These are phyloP conservation scores for Phoenix roebelenii DNA, from an alignment of 176 grass and related monocot species.

Conservation along the genomic window DNA sequence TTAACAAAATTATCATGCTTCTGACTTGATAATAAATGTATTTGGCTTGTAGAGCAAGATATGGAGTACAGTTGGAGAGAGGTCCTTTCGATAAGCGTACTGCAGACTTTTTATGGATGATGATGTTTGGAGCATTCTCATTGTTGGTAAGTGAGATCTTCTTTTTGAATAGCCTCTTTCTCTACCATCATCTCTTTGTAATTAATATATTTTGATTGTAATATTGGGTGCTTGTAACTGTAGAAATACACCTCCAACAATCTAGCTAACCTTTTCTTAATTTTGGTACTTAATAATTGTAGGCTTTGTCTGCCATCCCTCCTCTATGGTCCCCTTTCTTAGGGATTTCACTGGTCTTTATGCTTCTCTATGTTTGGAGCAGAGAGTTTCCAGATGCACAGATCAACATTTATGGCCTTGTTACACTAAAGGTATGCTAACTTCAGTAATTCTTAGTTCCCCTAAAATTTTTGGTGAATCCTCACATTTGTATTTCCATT, in stretches of 20 bases:
- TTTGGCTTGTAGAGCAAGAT: constrained; percentile 65
- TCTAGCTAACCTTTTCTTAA: too few relatives aligned
- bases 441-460: neutral
- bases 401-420: constrained; percentile 80
- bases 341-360: constrained; percentile 66
- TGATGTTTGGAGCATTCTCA: constrained; percentile 74
- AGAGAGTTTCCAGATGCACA: constrained; percentile 83
- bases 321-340: constrained; percentile 10
- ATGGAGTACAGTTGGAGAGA: constrained; percentile 84
- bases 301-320: constrained; percentile 64
- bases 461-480: too few relatives aligned
- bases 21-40: neutral
- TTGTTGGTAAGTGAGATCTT: constrained; percentile 40
- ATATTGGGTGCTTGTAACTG: too few relatives aligned
- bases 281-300: neutral
- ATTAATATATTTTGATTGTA: too few relatives aligned
- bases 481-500: constrained; percentile 1
- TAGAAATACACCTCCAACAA: too few relatives aligned
- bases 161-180: neutral
- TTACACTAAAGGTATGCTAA: constrained; percentile 61
- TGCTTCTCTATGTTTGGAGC: constrained; percentile 97
- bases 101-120: constrained; percentile 93
- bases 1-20: neutral
- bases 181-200: neutral
- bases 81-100: constrained; percentile 68